Percentiles rank a stretch among this genome's conserved stretches.
phyloP scores from a whole-genome alignment of 768 basidiomycete genomes.

The Suillus variegatus region DNA sequence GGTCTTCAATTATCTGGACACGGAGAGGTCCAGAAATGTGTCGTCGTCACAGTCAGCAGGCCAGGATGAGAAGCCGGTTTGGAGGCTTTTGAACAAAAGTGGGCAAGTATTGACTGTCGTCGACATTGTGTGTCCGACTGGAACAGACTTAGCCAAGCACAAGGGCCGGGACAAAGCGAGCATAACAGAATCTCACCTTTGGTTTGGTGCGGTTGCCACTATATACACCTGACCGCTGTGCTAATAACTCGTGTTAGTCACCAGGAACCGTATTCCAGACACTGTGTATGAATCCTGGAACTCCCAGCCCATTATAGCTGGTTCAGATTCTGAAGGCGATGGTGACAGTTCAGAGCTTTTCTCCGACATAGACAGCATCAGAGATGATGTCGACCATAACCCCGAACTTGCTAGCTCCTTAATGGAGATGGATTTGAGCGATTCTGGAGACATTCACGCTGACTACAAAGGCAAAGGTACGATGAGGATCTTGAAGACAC shows the following conservation, averaged over 20 bases:
- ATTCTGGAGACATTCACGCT: not conserved
- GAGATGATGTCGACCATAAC: not conserved
- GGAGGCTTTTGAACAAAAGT: not conserved
- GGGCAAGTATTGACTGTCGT: not conserved
- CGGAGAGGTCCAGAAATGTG: not conserved
- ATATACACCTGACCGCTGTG: too few species aligned
- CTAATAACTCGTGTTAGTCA: too few species aligned
- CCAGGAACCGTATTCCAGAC: too few species aligned
- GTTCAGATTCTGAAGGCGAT: too few species aligned
- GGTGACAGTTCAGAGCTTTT: too few species aligned
- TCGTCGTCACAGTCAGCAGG: not conserved
- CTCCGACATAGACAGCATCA: not conserved
- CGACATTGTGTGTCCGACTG: not conserved
- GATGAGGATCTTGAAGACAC: not conserved
- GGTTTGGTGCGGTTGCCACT: too few species aligned
- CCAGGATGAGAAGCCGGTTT: not conserved
- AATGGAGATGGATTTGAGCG: not conserved
- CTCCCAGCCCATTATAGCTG: too few species aligned
- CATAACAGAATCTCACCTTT: constrained; percentile 3
- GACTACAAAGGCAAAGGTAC: not conserved
- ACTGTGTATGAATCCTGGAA: too few species aligned
- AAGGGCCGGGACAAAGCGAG: constrained; percentile 1
- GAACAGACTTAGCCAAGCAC: not conserved
- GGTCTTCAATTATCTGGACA: not conserved
- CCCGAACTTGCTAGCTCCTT: not conserved